Conservation (phyloP, 192 early-diverging fungal species). For the Martensiomyces pterosporus region DNA sequence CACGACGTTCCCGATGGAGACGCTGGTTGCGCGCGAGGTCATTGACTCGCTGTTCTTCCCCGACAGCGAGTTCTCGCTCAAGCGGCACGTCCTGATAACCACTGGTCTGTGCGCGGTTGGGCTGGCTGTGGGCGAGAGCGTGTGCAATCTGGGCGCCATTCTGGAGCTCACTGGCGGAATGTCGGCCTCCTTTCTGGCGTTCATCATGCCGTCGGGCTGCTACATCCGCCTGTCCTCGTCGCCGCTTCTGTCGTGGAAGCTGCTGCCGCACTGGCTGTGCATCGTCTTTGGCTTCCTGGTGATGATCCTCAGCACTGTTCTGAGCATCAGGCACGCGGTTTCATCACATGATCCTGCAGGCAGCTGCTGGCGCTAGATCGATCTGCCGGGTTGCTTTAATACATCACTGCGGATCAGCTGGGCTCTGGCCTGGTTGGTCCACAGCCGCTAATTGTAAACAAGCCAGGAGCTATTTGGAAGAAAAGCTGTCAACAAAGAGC, state of each 20-base stretch:
- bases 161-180: conserved; percentile 85
- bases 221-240: conserved; percentile 71
- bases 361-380: conserved; percentile 21
- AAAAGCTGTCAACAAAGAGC: too few relatives aligned
- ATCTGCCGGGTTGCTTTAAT: too few relatives aligned
- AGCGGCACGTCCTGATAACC: conserved; percentile 67
- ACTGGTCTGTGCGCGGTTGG: conserved; percentile 58
- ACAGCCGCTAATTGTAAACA: too few relatives aligned
- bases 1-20: conserved; percentile 85
- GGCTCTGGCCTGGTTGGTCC: too few relatives aligned
- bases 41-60: conserved; percentile 55
- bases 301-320: conserved; percentile 34
- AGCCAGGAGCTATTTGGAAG: too few relatives aligned
- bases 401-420: too few relatives aligned
- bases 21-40: conserved; percentile 85
- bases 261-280: conserved; percentile 64
- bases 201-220: conserved; percentile 80
- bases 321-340: conserved; percentile 27
- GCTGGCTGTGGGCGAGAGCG: conserved; percentile 66
- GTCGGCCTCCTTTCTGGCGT: conserved; percentile 84
- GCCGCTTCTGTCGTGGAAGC: conserved; percentile 52
- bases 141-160: conserved; percentile 79
- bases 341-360: not conserved
- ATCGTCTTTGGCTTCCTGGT: conserved; percentile 63
- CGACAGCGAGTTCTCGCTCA: conserved; percentile 51